phyloP scores from a whole-genome alignment of 1,284 basidiomycete species.

The Ceratobasidium sp. region DNA sequence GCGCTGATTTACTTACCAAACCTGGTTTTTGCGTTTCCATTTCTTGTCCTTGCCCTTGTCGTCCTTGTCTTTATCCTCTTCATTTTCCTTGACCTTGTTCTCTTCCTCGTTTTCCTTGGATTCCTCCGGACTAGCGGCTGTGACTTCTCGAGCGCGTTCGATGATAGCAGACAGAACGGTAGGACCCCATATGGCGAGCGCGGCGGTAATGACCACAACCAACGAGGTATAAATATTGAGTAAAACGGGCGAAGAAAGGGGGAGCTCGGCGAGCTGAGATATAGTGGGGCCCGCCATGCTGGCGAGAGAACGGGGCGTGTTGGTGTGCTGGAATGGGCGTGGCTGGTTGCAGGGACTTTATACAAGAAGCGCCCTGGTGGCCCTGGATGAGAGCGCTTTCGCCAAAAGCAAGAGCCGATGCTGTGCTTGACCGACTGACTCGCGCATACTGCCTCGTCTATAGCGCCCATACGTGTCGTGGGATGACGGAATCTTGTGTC shows the following conservation, averaged over 20 bases:
- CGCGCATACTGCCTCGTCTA: not conserved
- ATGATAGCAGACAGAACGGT: slow-evolving; percentile 1
- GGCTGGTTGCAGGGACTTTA: slow-evolving; percentile 6
- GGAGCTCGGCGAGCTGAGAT: not conserved
- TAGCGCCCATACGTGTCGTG: not conserved
- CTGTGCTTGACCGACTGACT: not conserved
- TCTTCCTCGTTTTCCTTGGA: no score
- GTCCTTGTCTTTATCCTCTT: slow-evolving; percentile 1
- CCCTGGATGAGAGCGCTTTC: not conserved
- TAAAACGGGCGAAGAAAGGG: slow-evolving; percentile 27
- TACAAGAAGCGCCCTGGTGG: slow-evolving; percentile 21
- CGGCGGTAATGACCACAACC: slow-evolving; percentile 24
- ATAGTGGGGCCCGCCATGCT: not conserved
- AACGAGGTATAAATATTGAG: slow-evolving; percentile 20
- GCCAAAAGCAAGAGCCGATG: not conserved
- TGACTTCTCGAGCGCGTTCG: slow-evolving; percentile 18
- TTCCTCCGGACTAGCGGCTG: not conserved
- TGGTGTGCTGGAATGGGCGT: not conserved
- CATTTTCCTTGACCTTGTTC: slow-evolving; percentile 12
- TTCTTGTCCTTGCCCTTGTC: slow-evolving; percentile 12
- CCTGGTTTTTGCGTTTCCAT: slow-evolving; percentile 34
- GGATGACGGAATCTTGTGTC: not conserved
- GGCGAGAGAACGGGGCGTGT: not conserved
- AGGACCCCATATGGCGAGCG: slow-evolving; percentile 30
- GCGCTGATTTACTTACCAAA: slow-evolving; percentile 11